A percentile compares a stretch with the other conserved stretches of the same genome.
phyloP scores from a whole-genome alignment of 2,329 filamentous ascomycete species.

The Tolypocladium sp. region DNA sequence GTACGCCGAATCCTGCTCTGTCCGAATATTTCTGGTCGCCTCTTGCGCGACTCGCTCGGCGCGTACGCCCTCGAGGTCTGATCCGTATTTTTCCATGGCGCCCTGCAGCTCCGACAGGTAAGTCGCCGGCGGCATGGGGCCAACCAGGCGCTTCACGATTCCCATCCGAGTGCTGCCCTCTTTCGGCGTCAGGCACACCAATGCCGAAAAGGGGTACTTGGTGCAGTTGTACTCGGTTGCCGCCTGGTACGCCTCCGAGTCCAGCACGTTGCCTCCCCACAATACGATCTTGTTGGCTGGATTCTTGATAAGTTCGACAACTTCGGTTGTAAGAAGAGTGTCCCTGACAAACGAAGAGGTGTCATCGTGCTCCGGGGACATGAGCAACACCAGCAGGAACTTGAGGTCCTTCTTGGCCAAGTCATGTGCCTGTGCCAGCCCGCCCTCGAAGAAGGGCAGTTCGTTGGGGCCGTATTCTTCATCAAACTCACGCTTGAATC shows the following conservation, averaged over 20 bases:
- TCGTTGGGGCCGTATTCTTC: conserved; percentile 74
- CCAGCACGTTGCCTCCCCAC: conserved; percentile 88
- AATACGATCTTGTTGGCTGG: conserved; percentile 71
- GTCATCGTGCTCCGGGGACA: conserved; percentile 93
- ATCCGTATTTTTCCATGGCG: conserved; percentile 66
- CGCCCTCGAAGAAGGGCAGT: conserved; percentile 75
- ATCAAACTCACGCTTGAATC: conserved; percentile 89
- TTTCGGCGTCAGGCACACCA: conserved; percentile 81
- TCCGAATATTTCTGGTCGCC: conserved; percentile 69
- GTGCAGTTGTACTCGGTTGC: conserved; percentile 79
- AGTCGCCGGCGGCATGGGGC: conserved; percentile 59
- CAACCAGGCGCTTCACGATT: conserved; percentile 69
- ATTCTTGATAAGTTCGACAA: conserved; percentile 65
- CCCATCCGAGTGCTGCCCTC: conserved; percentile 84
- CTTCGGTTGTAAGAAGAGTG: conserved; percentile 68
- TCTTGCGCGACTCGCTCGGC: conserved; percentile 71
- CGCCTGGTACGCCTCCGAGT: conserved; percentile 91
- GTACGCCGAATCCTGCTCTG: conserved; percentile 88
- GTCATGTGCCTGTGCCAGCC: conserved; percentile 87
- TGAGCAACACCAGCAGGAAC: conserved; percentile 77
- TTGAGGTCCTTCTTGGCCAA: conserved; percentile 83
- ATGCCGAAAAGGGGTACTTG: conserved; percentile 82
- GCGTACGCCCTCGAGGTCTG: conserved; percentile 66
- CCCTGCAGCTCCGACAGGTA: conserved; percentile 67
- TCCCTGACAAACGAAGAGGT: conserved; percentile 73